Conservation (phyloP, 495 filamentous ascomycete species). For the Staphylotrichum longicolle region DNA sequence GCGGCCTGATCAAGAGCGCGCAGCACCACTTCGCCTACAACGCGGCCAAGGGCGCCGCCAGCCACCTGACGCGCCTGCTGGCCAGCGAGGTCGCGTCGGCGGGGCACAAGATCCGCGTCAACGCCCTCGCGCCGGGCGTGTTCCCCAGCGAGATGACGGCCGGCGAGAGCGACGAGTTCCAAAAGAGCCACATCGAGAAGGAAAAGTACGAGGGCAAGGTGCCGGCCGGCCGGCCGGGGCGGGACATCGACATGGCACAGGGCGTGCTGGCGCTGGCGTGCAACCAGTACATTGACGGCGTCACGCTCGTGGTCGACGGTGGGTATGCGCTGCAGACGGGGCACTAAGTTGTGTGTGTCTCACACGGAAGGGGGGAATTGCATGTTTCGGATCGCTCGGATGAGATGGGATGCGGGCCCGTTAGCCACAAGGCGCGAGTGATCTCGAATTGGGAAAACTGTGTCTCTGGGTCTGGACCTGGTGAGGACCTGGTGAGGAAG, state of each 20-base stretch:
- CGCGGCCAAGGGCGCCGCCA: constrained; percentile 68
- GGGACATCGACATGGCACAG: constrained; percentile 72
- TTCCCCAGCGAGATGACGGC: constrained; percentile 73
- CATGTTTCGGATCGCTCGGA: background rate
- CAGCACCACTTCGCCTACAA: constrained; percentile 78
- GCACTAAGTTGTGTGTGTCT: constrained; percentile 8
- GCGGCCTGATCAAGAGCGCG: constrained; percentile 60
- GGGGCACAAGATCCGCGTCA: constrained; percentile 58
- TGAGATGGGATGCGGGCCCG: background rate
- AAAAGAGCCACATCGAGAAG: constrained; percentile 63
- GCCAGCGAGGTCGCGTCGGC: constrained; percentile 40
- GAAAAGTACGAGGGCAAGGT: constrained; percentile 61
- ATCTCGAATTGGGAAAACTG: too few species aligned
- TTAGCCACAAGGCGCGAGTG: too few species aligned
- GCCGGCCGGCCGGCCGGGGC: constrained; percentile 60
- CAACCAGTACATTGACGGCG: constrained; percentile 72
- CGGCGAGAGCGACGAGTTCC: constrained; percentile 51
- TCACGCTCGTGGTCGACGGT: constrained; percentile 66
- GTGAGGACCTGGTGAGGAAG: too few species aligned
- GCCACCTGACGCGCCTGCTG: constrained; percentile 62
- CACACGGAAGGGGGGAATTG: constrained; percentile 3
- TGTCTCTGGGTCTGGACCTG: too few species aligned
- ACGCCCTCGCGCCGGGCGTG: constrained; percentile 71
- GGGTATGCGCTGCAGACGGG: constrained; percentile 39
- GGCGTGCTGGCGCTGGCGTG: constrained; percentile 59